Percentiles rank a stretch among this genome's conserved stretches.
These are phyloP conservation scores for Colletotrichum endophyticum DNA, from an alignment of 2,329 filamentous ascomycete species.

Conservation along the genomic window DNA sequence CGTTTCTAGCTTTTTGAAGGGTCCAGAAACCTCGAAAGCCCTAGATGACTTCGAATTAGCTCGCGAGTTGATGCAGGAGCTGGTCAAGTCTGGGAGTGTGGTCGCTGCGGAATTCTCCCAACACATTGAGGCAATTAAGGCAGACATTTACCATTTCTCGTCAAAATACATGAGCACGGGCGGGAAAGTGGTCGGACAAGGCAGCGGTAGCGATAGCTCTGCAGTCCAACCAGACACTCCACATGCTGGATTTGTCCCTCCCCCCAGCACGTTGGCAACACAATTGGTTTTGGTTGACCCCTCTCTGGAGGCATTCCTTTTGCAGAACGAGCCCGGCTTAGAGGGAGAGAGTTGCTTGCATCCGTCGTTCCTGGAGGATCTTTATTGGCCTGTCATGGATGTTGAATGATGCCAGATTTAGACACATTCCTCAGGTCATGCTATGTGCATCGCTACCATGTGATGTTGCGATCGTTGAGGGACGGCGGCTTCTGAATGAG, in stretches of 20 bases:
- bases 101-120: not conserved
- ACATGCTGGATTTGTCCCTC: not conserved
- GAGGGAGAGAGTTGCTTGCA: not conserved
- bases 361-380: not conserved
- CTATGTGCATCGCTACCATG: too few species aligned
- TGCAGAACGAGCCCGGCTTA: not conserved
- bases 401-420: too few species aligned
- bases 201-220: not conserved
- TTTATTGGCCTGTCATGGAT: not conserved
- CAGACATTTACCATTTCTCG: not conserved
- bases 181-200: not conserved
- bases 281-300: not conserved
- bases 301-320: not conserved
- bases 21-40: not conserved
- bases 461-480: too few species aligned
- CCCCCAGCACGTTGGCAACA: not conserved
- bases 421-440: too few species aligned
- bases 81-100: not conserved
- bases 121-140: not conserved
- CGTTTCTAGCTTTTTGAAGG: not conserved
- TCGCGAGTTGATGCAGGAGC: not conserved
- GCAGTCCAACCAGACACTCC: not conserved
- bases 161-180: not conserved
- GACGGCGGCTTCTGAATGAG: too few species aligned
- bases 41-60: not conserved